Base-by-base conservation (phyloP, 2,329 filamentous ascomycete genomes). In the Acephala macrosclerotiorum region DNA sequence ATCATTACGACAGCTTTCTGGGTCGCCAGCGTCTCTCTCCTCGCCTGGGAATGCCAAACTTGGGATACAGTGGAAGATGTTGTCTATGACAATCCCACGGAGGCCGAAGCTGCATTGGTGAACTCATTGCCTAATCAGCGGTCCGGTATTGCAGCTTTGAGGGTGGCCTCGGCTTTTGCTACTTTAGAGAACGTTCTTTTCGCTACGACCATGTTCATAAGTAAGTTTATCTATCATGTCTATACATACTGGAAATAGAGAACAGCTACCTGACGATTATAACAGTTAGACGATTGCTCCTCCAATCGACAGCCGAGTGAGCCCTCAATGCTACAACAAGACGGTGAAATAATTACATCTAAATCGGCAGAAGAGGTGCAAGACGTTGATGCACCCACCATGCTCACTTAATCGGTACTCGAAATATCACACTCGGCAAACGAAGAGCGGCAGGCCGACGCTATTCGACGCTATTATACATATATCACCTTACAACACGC, bases 1-100 rank as follows among this genome's bases (percentile, higher is more conserved):
- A 61, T 56, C 14, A 26, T 61, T 12, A 58, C 62, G 5, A 60
- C 62, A 11, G 53, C 53, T 7, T 56, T 64, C 22, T 67, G 65
- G 65, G 57, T 67, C 20, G 53, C 58, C 2, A 64, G 61, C 1
- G 59, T 67, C 6, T 57, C 65, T 33, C 53, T 67, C 6, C 38
- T 67, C 5, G 59, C 62, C 8, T 67, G 65, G 65, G 65, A 67
- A 55, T 61, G 57, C 25, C 65, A 67, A 20, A 67, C 65, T 1
- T 67, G 65, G 65, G 65, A 67, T 40, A 58, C 57, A 20, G 61
- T 61, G 2, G 49, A 64, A 38, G 55, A 47, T n/a, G 61, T 63
- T 0, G 38, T 67, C 53, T 26, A 33, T 36, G 61, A 64, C 18
- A 35, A 47, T 8, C 22, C 64, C 2, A 42, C 40, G 18, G 35